A percentile compares a stretch with the other conserved stretches of the same genome.
Conservation (phyloP, 1,284 basidiomycete genomes). For the Marasmius fiardii region DNA sequence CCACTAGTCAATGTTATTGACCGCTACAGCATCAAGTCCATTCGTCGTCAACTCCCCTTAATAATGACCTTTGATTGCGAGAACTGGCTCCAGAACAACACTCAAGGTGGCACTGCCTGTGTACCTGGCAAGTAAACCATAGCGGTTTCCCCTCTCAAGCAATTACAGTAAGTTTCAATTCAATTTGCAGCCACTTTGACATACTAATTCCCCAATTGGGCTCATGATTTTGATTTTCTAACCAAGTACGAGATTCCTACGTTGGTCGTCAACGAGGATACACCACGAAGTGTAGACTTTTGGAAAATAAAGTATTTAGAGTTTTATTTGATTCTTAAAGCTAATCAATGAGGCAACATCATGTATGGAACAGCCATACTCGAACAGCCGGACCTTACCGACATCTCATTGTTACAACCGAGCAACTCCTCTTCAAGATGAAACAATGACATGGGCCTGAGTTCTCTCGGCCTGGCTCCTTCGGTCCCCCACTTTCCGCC, state of each 20-base stretch:
- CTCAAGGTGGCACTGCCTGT: conserved; percentile 19
- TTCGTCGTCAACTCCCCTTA: too few relatives aligned
- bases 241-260: conserved; percentile 21
- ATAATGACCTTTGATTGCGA: too few relatives aligned
- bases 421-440: conserved; percentile 21
- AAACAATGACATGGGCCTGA: conserved; percentile 22
- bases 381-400: conserved; percentile 1
- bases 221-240: conserved; percentile 17
- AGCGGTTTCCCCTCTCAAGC: conserved; percentile 24
- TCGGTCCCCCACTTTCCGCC: background rate
- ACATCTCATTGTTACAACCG: conserved; percentile 21
- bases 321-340: too few relatives aligned
- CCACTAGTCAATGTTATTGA: too few relatives aligned
- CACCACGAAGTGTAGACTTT: conserved; percentile 16
- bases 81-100: conserved; percentile 25
- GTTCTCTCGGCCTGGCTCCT: conserved; percentile 14
- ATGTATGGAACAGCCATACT: background rate
- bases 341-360: too few relatives aligned
- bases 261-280: conserved; percentile 27
- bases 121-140: conserved; percentile 21
- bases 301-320: conserved; percentile 26
- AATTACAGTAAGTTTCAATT: conserved; percentile 22
- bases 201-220: background rate
- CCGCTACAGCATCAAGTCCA: too few relatives aligned
- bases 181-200: background rate